A percentile compares a stretch with the other conserved stretches of the same genome.
These are phyloP conservation scores for Claviceps sp. DNA, from an alignment of 2,329 filamentous ascomycete species.

Conservation along the genomic window DNA sequence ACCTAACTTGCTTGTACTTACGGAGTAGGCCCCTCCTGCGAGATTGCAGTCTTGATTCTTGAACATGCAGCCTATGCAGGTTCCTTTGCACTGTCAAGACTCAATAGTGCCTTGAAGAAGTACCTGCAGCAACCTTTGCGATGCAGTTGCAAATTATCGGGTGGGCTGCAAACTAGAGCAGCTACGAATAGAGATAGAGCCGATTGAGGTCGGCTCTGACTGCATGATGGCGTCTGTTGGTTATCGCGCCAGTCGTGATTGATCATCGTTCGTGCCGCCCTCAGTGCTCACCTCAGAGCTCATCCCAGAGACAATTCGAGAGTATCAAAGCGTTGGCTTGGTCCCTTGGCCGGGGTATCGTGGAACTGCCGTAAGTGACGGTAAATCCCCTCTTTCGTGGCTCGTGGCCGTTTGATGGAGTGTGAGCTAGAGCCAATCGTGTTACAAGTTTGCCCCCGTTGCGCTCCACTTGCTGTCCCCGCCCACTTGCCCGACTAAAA, in stretches of 20 bases:
- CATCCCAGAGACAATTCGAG: too few species aligned
- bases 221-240: too few species aligned
- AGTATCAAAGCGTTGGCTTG: not conserved
- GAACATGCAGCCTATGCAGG: not conserved
- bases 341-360: not conserved
- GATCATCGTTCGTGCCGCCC: too few species aligned
- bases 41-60: not conserved
- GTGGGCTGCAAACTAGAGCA: not conserved
- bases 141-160: not conserved
- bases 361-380: not conserved
- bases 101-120: too few species aligned
- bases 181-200: too few species aligned
- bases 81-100: not conserved
- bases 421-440: not conserved
- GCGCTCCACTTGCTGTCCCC: too few species aligned
- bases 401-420: not conserved
- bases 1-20: too few species aligned
- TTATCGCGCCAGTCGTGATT: too few species aligned
- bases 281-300: too few species aligned
- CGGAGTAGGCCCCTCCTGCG: not conserved
- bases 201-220: too few species aligned
- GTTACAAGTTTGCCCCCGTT: too few species aligned
- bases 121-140: not conserved
- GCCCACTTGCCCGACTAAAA: not conserved
- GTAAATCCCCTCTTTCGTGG: not conserved